Percentiles rank a stretch among this genome's conserved stretches.
Conservation (phyloP, 345 rosid genomes). For the Eucalyptus cloeziana region DNA sequence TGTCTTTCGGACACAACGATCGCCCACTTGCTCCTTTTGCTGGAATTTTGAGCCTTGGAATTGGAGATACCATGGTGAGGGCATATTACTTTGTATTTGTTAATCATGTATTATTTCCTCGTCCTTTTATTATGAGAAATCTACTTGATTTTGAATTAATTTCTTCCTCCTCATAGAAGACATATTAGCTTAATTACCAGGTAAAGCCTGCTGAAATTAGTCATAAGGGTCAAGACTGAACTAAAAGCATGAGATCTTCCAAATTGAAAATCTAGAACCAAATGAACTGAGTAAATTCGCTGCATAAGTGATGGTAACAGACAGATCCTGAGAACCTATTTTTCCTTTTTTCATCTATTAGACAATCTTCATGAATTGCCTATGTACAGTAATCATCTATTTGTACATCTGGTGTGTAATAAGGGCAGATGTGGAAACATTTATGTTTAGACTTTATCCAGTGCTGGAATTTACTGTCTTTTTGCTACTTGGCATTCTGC, state of each 20-base stretch:
- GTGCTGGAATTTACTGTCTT: not conserved
- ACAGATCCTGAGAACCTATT: not conserved
- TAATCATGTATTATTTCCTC: too few species aligned
- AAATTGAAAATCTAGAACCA: not conserved
- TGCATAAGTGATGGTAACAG: not conserved
- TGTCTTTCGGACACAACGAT: conserved; percentile 91
- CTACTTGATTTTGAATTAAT: not conserved
- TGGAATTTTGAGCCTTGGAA: conserved; percentile 96
- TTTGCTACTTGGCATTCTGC: not conserved
- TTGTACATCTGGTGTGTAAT: not conserved
- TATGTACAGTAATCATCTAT: not conserved
- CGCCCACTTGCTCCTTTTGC: conserved; percentile 92
- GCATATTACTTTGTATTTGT: not conserved
- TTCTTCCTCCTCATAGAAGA: not conserved
- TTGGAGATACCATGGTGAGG: conserved; percentile 96
- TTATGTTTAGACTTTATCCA: not conserved
- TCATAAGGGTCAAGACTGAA: not conserved
- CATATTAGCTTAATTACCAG: not conserved
- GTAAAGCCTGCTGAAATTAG: not conserved
- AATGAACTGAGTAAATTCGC: not conserved
- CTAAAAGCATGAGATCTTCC: not conserved
- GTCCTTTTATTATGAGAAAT: not conserved
- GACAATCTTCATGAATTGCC: not conserved
- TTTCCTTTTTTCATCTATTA: not conserved
- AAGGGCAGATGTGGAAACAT: not conserved